These are phyloP conservation scores for Aureococcus anophagefferens DNA, from an alignment of 108 stramenopile species.

Conservation along the genomic window DNA sequence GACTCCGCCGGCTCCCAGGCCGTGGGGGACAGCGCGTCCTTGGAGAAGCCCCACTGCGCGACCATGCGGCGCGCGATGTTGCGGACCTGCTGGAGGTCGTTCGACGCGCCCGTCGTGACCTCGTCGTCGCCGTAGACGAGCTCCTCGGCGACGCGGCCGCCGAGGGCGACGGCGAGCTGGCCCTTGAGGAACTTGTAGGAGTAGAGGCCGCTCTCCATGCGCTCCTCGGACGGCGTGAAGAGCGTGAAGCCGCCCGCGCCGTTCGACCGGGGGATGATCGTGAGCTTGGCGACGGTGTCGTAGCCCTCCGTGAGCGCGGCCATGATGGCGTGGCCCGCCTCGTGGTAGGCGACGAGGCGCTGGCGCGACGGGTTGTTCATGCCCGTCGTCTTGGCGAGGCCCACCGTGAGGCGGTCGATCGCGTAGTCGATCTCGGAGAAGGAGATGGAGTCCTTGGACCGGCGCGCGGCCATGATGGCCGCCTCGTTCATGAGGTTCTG, in stretches of 20 bases:
- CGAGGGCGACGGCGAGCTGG: conserved; percentile 73
- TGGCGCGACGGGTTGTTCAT: conserved; percentile 9
- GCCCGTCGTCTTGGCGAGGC: conserved; percentile 80
- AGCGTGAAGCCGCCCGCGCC: conserved; percentile 86
- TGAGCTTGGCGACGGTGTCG: conserved; percentile 94
- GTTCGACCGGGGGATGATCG: conserved; percentile 84
- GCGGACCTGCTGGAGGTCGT: conserved; percentile 90
- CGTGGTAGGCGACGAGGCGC: conserved; percentile 81
- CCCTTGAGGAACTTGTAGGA: conserved; percentile 73
- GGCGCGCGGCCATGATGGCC: conserved; percentile 77
- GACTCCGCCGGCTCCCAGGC: not conserved
- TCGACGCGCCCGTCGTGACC: conserved; percentile 91
- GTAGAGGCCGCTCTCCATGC: conserved; percentile 82
- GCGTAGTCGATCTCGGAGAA: conserved; percentile 91
- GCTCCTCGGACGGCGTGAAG: conserved; percentile 80
- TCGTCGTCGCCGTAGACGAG: conserved; percentile 84
- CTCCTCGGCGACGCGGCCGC: conserved; percentile 95
- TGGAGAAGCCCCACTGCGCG: conserved; percentile 88
- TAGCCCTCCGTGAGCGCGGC: conserved; percentile 76
- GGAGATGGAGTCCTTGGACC: conserved; percentile 48
- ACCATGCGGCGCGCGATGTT: conserved; percentile 87
- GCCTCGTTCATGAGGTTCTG: conserved; percentile 97
- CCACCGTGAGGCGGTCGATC: conserved; percentile 91
- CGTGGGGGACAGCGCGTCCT: not conserved
- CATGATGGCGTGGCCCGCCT: conserved; percentile 88